Evolutionary conservation across 1,284 basidiomycete genomes (phyloP), one percentile per base, ranked within the genome.

Genomic region (Dichomitus squalens): DNA sequence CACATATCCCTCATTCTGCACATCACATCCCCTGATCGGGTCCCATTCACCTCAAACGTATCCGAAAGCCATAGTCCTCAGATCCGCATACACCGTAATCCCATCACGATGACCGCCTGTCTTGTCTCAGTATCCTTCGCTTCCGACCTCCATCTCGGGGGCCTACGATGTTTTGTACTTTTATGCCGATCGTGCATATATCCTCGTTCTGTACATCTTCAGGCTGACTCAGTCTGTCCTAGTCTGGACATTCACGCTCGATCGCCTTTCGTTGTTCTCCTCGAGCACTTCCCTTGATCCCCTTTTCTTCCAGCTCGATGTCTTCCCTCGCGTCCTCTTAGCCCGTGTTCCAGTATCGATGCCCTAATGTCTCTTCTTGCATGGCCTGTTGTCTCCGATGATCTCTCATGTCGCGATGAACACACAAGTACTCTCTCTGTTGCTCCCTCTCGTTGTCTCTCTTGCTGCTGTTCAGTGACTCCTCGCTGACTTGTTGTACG

Each of bases 171-270:
- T 52, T 55, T 49, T 62, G 57, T 57, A 62, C 52, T 62, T 51
- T 12, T 62, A 62, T 44, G 55, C 55, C 61, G 53, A 59, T 27
- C 50, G 58, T 63, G 58, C 61, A 58, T 55, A 58, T 63, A 60
- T 63, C 48, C 52, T 63, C 48, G 52, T 41, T 63, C 57, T 49
- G 61, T 63, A 59, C 58, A 55, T 7, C 29, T 29, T 33, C 25
- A 38, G 55, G 58, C 49, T 52, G 35, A 18, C 25, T 14, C 35
- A 21, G 52, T 46, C 38, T 27, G 18, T 41, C 58, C 29, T 16
- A 49, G 36, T 23, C 52, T 54, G 57, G 49, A 46, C 47, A 27
- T 36, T n/a, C 44, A 33, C 29, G 29, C 29, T 46, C 8, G 44
- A 46, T 27, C 44, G 44, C 27, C 27, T 46, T 18, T 27, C 11